Percentiles rank a stretch among this genome's conserved stretches.
Evolutionary conservation across 495 filamentous ascomycete genomes (phyloP).

Genomic region (Immersiella caudata): DNA sequence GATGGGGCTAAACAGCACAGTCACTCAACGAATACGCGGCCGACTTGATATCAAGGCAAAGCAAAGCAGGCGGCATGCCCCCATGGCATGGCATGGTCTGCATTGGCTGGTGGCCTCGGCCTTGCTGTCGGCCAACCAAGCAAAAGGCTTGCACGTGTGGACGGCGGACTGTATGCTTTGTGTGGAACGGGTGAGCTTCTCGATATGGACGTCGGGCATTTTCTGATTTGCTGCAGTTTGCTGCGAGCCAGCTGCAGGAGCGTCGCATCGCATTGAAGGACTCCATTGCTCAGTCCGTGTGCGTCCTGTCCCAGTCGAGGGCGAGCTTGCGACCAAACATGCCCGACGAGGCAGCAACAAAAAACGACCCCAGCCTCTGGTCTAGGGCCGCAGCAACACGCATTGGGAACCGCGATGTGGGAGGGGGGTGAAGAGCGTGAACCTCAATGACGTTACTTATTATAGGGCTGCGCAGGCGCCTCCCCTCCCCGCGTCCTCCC

Average conservation of each 20-base stretch:
- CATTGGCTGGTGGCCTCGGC: background rate
- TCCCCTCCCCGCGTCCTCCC: slow-evolving; percentile 15
- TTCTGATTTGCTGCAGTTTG: slow-evolving; percentile 38
- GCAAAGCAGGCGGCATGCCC: background rate
- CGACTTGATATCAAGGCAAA: background rate
- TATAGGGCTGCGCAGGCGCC: slow-evolving; percentile 37
- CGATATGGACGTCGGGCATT: slow-evolving; percentile 41
- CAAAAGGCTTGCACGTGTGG: background rate
- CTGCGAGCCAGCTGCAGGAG: slow-evolving; percentile 25
- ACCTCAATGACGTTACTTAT: slow-evolving; percentile 39
- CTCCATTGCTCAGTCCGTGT: background rate
- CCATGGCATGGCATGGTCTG: too few species aligned
- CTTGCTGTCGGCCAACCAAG: slow-evolving; percentile 10
- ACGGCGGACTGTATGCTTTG: background rate
- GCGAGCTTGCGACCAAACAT: background rate
- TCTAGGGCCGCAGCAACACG: slow-evolving; percentile 8
- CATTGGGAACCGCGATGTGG: slow-evolving; percentile 13
- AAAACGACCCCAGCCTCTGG: slow-evolving; percentile 3
- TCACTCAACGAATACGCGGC: background rate
- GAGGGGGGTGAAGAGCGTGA: background rate
- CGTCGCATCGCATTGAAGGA: slow-evolving; percentile 26
- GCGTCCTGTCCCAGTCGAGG: slow-evolving; percentile 4
- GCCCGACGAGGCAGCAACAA: slow-evolving; percentile 10
- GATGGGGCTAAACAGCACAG: background rate
- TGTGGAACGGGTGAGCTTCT: slow-evolving; percentile 26